phyloP scores from a whole-genome alignment of 2,329 filamentous ascomycete species.

The Dothiorella sarmentorum region DNA sequence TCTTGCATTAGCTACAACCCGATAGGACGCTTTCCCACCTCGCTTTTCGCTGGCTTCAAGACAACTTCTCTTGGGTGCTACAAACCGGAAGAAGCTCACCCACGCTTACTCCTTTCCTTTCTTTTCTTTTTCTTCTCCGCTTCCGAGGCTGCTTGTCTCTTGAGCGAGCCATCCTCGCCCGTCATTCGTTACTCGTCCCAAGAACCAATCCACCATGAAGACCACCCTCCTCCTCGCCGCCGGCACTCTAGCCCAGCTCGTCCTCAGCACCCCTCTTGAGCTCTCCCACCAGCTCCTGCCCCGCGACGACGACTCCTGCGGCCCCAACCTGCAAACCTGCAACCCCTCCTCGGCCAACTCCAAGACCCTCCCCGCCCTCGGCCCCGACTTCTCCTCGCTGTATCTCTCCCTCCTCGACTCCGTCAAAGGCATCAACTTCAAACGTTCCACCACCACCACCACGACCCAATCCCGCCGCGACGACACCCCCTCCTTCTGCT shows the following conservation, averaged over 20 bases:
- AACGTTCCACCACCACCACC: conserved; percentile 20
- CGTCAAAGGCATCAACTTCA: conserved; percentile 34
- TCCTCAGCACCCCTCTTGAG: not conserved
- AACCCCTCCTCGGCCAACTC: conserved; percentile 34
- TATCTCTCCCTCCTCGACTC: conserved; percentile 36
- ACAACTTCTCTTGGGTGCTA: not conserved
- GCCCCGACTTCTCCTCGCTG: conserved; percentile 33
- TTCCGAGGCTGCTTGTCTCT: not conserved
- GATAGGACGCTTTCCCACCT: not conserved
- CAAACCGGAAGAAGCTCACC: not conserved
- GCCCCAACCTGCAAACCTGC: conserved; percentile 28
- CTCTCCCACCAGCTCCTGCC: not conserved
- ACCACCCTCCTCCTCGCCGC: not conserved
- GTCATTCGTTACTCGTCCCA: conserved; percentile 1
- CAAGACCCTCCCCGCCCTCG: conserved; percentile 30
- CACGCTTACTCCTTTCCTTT: not conserved
- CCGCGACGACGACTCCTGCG: conserved; percentile 23
- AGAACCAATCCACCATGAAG: not conserved
- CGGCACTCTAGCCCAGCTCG: not conserved
- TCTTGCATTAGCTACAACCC: not conserved
- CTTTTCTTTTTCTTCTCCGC: not conserved
- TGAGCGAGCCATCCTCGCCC: not conserved
- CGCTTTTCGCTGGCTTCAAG: not conserved
- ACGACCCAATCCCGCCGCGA: not conserved
- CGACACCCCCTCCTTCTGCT: conserved; percentile 29